phyloP scores from a whole-genome alignment of 805 yeast species.

The Tetrapisispora arboricola region DNA sequence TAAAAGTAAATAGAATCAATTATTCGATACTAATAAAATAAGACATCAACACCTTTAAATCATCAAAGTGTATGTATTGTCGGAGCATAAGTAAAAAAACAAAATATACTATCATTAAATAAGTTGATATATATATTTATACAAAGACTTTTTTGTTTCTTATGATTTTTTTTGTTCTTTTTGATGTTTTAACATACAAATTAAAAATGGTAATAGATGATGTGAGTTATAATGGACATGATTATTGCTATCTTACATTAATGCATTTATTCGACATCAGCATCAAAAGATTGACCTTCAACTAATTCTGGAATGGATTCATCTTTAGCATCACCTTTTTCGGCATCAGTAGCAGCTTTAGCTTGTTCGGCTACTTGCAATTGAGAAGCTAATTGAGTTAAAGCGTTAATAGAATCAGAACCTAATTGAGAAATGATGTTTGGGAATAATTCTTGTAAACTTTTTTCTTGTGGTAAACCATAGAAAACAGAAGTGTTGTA shows the following conservation, averaged over 20 bases:
- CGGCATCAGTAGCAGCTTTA: constrained; percentile 40
- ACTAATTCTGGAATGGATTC: constrained; percentile 55
- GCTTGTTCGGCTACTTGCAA: constrained; percentile 50
- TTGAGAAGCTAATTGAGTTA: constrained; percentile 84
- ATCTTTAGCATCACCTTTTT: constrained; percentile 42
- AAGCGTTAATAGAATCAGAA: constrained; percentile 83
- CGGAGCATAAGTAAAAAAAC: no score
- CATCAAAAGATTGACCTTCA: constrained; percentile 25
- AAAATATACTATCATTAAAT: neutral
- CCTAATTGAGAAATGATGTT: constrained; percentile 92
- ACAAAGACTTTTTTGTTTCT: no score
- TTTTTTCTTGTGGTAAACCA: constrained; percentile 91
- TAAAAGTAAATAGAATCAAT: neutral
- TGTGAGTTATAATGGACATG: neutral
- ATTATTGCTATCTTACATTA: constrained; percentile 1
- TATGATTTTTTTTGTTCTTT: neutral
- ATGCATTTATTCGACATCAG: constrained; percentile 31
- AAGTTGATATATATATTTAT: neutral
- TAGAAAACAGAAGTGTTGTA: constrained; percentile 90
- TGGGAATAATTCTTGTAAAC: constrained; percentile 85
- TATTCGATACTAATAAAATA: no score
- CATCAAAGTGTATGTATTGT: no score
- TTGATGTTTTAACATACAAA: neutral
- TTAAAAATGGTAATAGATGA: neutral
- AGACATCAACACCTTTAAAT: no score